Base-by-base conservation (phyloP, 495 filamentous ascomycete genomes). In the Aspergillus taichungensis region DNA sequence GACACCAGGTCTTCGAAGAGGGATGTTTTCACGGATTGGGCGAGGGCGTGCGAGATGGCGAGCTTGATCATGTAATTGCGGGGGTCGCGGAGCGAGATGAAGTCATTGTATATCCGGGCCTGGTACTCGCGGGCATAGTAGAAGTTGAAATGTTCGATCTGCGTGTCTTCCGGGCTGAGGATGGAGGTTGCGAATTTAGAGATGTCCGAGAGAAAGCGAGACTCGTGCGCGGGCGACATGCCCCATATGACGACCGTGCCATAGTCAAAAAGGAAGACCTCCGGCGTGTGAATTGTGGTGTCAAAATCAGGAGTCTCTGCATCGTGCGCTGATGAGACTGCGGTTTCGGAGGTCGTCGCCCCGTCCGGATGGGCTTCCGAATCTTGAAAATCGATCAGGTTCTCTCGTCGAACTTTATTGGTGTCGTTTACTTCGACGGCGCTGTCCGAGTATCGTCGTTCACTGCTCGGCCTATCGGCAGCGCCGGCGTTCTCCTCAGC, bases 161-260 rank as follows among this genome's bases (percentile, higher is more conserved):
- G 90, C 11, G 94, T 78, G 50, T 95, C 88, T 60, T 92, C 89
- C 3, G 80, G 78, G 10, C 77, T 79, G 40, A 98, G 71, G 59
- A 94, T 96, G 52, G 95, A 91, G 14, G 74, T 73, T 57, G 95
- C 94, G 58, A 97, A 98, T 58, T 91, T 95, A n/a, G 86, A 81
- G 40, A 97, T 84, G 53, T 98, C 92, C 46, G 89, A 91, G 5
- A 98, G 69, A 56, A 98, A 94, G 18, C 83, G 75, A 37, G 83
- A 78, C 63, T 98, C 92, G 50, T 98, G 82, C 6, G 77, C 71
- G 6, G 83, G 64, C 1, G 86, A 82, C 91, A 98, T 95, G 47
- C 92, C 92, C 92, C 92, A 98, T 60, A 97, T 90, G n/a, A 98
- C 92, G n/a, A 95, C 86, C n/a, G 95, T 94, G 34, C 92, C 92